phyloP scores from a whole-genome alignment of 108 stramenopile species.

The Parietichytrium sp. region DNA sequence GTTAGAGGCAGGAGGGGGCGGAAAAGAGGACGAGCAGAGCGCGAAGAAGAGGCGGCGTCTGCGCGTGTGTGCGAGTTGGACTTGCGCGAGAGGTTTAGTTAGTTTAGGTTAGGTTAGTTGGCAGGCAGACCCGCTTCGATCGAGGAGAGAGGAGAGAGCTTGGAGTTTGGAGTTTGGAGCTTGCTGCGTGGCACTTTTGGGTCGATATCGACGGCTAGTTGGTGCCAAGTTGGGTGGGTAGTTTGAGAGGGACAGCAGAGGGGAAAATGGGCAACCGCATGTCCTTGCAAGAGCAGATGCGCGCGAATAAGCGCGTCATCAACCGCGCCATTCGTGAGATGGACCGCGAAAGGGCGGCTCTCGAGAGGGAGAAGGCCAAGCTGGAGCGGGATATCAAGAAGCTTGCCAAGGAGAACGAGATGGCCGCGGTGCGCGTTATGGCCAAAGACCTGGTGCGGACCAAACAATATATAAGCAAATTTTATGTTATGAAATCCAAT shows the following conservation, averaged over 20 bases:
- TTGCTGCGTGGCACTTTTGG: neutral
- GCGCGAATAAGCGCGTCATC: slow-evolving; percentile 46
- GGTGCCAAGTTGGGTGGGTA: neutral
- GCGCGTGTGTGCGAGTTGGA: no score
- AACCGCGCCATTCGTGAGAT: slow-evolving; percentile 49
- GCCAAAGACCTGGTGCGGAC: slow-evolving; percentile 52
- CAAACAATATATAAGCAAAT: slow-evolving; percentile 39
- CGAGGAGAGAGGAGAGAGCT: neutral
- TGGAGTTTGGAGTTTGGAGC: neutral
- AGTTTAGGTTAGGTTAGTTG: no score
- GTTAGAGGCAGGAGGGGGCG: no score
- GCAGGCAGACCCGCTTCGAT: neutral
- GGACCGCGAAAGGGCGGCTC: slow-evolving; percentile 41
- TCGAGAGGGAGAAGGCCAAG: slow-evolving; percentile 46
- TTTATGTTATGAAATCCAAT: slow-evolving; percentile 31
- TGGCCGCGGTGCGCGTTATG: slow-evolving; percentile 42
- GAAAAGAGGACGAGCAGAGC: no score
- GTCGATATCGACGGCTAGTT: neutral
- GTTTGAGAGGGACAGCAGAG: neutral
- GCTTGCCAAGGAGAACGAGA: neutral
- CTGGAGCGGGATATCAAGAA: slow-evolving; percentile 45
- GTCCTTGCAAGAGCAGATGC: slow-evolving; percentile 46
- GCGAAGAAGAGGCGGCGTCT: no score
- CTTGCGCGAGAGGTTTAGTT: no score
- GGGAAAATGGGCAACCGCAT: slow-evolving; percentile 32